Evolutionary conservation across 163 green algal genomes (phyloP).

Genomic region (Coccomyxa subellipsoidea): DNA sequence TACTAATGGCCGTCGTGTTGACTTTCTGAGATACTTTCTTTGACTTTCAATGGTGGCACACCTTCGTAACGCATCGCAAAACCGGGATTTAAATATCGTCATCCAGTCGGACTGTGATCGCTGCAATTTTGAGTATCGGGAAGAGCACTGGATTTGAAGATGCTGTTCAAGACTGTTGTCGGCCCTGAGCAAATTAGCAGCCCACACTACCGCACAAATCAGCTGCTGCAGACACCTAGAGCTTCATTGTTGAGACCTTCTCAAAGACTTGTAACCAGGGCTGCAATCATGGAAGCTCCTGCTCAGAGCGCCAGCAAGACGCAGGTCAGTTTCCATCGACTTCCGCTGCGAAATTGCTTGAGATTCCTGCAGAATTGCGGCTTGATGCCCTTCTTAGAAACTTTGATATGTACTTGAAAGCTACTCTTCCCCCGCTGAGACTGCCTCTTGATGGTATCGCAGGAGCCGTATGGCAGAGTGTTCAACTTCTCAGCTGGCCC

Average conservation of each 20-base stretch:
- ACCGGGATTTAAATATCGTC: no score
- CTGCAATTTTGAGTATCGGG: no score
- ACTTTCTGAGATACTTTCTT: no score
- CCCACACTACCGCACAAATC: neutral
- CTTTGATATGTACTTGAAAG: no score
- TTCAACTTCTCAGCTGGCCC: conserved; percentile 90
- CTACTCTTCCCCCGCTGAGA: no score
- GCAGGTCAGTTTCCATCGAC: neutral
- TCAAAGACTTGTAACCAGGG: neutral
- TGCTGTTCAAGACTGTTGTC: neutral
- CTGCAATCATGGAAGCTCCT: neutral
- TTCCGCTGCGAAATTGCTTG: no score
- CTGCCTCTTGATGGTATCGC: neutral
- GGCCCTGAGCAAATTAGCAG: neutral
- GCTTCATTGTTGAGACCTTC: neutral
- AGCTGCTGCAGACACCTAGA: neutral
- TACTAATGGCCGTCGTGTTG: no score
- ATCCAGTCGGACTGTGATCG: no score
- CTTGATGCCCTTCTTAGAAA: no score
- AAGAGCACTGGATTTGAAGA: neutral
- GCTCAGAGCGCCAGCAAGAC: neutral
- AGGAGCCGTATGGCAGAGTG: conserved; percentile 44
- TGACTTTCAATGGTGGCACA: no score
- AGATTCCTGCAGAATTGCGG: no score
- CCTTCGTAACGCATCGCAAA: no score